Base-by-base conservation (phyloP, 306 rosid species). In the Hippophae tibetana region DNA sequence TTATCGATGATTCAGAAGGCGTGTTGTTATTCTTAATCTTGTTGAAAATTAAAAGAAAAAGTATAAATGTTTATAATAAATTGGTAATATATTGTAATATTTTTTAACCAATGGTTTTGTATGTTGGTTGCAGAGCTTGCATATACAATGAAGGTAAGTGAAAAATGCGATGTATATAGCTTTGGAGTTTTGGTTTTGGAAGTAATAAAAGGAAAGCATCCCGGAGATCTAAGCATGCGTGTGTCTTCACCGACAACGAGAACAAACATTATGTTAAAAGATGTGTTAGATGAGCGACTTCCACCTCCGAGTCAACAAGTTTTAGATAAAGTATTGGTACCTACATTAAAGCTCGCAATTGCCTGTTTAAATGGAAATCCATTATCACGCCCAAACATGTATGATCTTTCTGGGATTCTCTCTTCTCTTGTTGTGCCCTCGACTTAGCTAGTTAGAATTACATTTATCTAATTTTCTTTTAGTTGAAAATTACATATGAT, bases 91-190 rank as follows among this genome's bases (percentile, higher is more conserved):
- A 18, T 18, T 18, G 23, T 18, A 18, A 1, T 18, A 18, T 1
- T 18, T 18, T 18, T 18, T 18, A 18, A 18, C 23, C 23, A 18
- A 18, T 18, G 23, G 1, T 18, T 18, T 18, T 52, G 11, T 58
- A 23, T 52, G 25, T 51, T 13, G 5, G 13, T 7, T 58, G 61
- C 63, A 78, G 82, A 78, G 68, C 61, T 73, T 13, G 82, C 82
- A 31, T 78, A 78, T 52, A 73, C 79, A 42, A 53, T 63, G 71
- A 70, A 50, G 55, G 73, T 70, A 23, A 73, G 70, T 2, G 74
- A 73, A 43, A 73, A 62, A 57, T 65, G 82, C 40, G 82, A 78
- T 13, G 82, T 73, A 42, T 78, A 69, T 52, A 74, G 76, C 52
- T 73, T 69, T 43, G 82, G 82, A 6, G 74, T 78, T 26, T 63